Percentiles rank a stretch among this genome's conserved stretches.
phyloP scores from a whole-genome alignment of 805 yeast species.

The Metschnikowia lunata region DNA sequence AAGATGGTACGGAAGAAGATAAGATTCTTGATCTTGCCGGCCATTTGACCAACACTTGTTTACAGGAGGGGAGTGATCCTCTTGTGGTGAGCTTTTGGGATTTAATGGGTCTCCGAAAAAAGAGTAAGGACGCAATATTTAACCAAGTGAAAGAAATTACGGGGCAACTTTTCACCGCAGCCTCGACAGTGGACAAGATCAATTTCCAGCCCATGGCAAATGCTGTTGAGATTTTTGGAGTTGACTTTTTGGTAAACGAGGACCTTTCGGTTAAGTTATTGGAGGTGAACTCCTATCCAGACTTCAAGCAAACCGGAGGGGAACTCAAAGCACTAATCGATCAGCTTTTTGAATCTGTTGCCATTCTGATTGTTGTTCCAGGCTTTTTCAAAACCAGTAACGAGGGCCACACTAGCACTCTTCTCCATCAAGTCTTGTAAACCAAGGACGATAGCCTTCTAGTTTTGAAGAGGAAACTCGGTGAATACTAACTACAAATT shows the following conservation, averaged over 20 bases:
- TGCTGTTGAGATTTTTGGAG: constrained; percentile 83
- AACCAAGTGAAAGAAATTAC: constrained; percentile 57
- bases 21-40: constrained; percentile 50
- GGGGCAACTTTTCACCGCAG: constrained; percentile 75
- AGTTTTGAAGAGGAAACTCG: too few relatives aligned
- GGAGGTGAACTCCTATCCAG: constrained; percentile 93
- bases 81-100: constrained; percentile 64
- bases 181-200: constrained; percentile 71
- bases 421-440: constrained; percentile 8
- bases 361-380: constrained; percentile 16
- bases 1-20: constrained; percentile 25
- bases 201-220: constrained; percentile 78
- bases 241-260: constrained; percentile 75
- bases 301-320: constrained; percentile 91
- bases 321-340: constrained; percentile 62
- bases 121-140: constrained; percentile 35
- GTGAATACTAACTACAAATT: neutral
- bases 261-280: constrained; percentile 54
- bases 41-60: constrained; percentile 91
- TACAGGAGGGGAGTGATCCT: constrained; percentile 55
- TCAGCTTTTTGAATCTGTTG: constrained; percentile 59
- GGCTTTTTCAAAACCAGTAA: neutral
- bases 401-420: neutral
- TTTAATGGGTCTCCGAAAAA: constrained; percentile 40
- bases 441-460: neutral